phyloP scores from a whole-genome alignment of 306 rosid species.

The Medicago arabica region DNA sequence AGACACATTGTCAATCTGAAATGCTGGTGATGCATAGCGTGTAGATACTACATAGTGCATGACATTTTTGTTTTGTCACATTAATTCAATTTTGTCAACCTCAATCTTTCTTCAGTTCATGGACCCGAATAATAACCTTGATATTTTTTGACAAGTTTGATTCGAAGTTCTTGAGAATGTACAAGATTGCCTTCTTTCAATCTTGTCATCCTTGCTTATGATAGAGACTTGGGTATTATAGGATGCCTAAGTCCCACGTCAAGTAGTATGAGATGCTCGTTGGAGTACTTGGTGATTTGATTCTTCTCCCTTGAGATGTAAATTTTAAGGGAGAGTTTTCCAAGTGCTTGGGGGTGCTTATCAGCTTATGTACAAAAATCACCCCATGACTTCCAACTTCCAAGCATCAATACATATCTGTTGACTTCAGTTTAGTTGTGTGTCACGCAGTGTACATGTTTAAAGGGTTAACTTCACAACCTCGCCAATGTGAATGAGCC shows the following conservation, averaged over 20 bases:
- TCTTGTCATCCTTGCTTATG: constrained; percentile 15
- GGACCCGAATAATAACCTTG: neutral
- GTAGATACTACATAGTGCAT: neutral
- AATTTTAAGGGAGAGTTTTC: neutral
- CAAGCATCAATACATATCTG: constrained; percentile 4
- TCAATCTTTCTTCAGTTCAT: constrained; percentile 21
- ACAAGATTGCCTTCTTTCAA: constrained; percentile 5
- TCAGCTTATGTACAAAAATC: neutral
- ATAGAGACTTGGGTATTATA: neutral
- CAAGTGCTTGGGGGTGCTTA: neutral
- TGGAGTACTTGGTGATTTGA: neutral
- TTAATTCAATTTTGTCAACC: neutral
- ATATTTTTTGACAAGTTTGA: neutral
- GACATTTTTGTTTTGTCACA: constrained; percentile 18
- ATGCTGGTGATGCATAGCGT: neutral
- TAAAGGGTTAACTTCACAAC: constrained; percentile 5
- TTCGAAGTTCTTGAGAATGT: constrained; percentile 1
- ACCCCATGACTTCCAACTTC: neutral
- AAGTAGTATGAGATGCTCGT: neutral
- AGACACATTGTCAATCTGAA: neutral
- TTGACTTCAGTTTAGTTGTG: constrained; percentile 31
- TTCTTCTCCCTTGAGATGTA: neutral
- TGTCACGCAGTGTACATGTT: constrained; percentile 10
- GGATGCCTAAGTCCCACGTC: neutral
- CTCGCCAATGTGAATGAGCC: neutral